Base-by-base conservation (phyloP, 208 protist genomes). In the Leishmania guyanensis region DNA sequence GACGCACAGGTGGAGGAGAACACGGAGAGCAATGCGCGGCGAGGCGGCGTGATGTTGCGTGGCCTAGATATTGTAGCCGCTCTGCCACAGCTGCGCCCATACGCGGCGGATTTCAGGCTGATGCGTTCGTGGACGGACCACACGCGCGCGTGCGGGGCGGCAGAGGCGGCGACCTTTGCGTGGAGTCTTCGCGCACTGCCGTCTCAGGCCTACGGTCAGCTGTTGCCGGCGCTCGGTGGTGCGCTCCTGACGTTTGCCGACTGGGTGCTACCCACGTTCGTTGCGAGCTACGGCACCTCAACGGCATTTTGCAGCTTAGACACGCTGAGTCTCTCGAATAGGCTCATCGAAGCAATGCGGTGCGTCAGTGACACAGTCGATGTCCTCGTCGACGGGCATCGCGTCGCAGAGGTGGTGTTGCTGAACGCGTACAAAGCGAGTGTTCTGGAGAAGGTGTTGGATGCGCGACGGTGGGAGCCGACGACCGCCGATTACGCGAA, bases 361-460 rank as follows among this genome's bases (percentile, higher is more conserved):
- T 77, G 83, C n/a, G 79, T 87, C 3, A 58, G 85, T 33, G 82
- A 86, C 58, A 70, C 84, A 10, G 72, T 93, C 22, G 80, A 86
- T 58, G 76, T 80, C 16, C 46, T 89, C 20, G n/a, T 85, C 1
- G 93, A 96, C 70, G 79, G 71, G 1, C 85, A 68, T 9, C 88
- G 87, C 16, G 86, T 96, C 29, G 66, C 78, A 56, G 93, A 94
- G 68, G 83, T 94, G 73, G 82, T 96, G 50, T 71, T 92, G 82
- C 53, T 84, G 58, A 94, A 96, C 77, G 93, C 88, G 8, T 92
- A 96, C 87, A 96, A 96, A 85, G 91, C 91, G 9, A 89, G 83
- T 68, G 83, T 92, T 46, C 80, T 96, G 33, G 87, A 91, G 69
- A 80, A 83, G 39, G 54, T 96, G 39, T 70, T 92, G 16, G 85